Evolutionary conservation across 208 protist species (phyloP).

Genomic region (Crithidia bombi): DNA sequence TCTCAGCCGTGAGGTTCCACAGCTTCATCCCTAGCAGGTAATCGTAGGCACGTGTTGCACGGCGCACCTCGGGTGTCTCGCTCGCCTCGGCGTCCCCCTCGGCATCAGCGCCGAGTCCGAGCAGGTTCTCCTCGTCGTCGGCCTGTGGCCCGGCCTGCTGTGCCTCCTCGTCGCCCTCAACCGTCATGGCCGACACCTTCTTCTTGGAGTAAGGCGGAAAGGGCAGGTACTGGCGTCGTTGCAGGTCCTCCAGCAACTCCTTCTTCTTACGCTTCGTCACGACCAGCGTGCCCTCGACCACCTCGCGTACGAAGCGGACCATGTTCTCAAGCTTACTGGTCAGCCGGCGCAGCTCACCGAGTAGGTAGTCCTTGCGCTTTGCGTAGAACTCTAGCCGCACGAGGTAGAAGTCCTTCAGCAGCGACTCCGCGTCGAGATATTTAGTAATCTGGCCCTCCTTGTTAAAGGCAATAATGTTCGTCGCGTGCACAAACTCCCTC

Average conservation of each 20-base stretch:
- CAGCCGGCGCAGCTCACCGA: slow-evolving; percentile 83
- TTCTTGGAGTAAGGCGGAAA: slow-evolving; percentile 86
- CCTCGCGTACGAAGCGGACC: slow-evolving; percentile 97
- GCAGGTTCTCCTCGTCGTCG: slow-evolving; percentile 36
- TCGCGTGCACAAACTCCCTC: slow-evolving; percentile 81
- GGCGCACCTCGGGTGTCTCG: slow-evolving; percentile 63
- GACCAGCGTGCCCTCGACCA: slow-evolving; percentile 94
- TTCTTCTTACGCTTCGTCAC: slow-evolving; percentile 93
- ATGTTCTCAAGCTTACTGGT: slow-evolving; percentile 97
- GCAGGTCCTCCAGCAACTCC: slow-evolving; percentile 95
- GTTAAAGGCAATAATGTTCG: slow-evolving; percentile 99
- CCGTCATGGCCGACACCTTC: slow-evolving; percentile 81
- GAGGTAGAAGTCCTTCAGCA: slow-evolving; percentile 98
- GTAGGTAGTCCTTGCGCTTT: slow-evolving; percentile 95
- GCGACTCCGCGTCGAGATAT: slow-evolving; percentile 92
- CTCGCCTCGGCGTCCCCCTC: slow-evolving; percentile 30
- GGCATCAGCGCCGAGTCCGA: slow-evolving; percentile 21
- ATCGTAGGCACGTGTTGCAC: slow-evolving; percentile 94
- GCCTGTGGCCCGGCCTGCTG: background rate
- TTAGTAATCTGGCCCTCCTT: slow-evolving; percentile 94
- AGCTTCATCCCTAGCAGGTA: slow-evolving; percentile 99
- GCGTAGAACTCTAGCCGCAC: slow-evolving; percentile 97
- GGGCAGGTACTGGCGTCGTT: slow-evolving; percentile 85
- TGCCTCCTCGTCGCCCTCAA: slow-evolving; percentile 59
- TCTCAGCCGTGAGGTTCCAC: slow-evolving; percentile 97